These are phyloP conservation scores for Claviceps sp. DNA, from an alignment of 2,329 filamentous ascomycete species.

Conservation along the genomic window DNA sequence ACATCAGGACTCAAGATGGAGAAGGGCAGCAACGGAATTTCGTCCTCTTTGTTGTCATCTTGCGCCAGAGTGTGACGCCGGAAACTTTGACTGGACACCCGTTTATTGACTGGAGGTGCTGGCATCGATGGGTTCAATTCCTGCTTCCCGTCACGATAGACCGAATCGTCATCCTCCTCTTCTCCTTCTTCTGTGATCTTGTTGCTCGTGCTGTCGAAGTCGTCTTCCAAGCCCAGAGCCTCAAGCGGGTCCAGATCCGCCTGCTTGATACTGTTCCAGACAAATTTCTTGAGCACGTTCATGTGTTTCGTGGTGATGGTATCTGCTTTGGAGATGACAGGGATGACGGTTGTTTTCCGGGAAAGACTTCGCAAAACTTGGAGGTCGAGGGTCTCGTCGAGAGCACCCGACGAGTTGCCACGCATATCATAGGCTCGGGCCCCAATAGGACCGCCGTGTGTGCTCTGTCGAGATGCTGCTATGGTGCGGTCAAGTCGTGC, in stretches of 20 bases:
- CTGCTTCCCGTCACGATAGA: constrained; percentile 7
- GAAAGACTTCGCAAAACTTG: constrained; percentile 80
- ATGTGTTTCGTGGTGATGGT: constrained; percentile 94
- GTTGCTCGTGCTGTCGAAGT: constrained; percentile 46
- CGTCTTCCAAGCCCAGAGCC: constrained; percentile 68
- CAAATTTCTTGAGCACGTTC: constrained; percentile 77
- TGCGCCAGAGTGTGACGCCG: constrained; percentile 30
- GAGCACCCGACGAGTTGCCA: constrained; percentile 44
- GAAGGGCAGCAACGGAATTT: constrained; percentile 65
- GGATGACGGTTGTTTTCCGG: constrained; percentile 89
- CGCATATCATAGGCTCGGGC: constrained; percentile 25
- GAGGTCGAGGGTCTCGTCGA: constrained; percentile 82
- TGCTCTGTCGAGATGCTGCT: constrained; percentile 44
- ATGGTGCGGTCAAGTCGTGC: constrained; percentile 74
- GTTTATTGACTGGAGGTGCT: constrained; percentile 28
- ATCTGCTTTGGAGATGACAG: constrained; percentile 91
- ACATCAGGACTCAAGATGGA: constrained; percentile 90
- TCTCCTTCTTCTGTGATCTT: constrained; percentile 41
- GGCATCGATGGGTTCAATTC: constrained; percentile 18
- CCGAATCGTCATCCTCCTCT: constrained; percentile 27
- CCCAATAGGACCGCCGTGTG: constrained; percentile 39
- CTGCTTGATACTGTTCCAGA: constrained; percentile 77
- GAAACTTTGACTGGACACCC: constrained; percentile 32
- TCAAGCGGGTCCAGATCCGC: constrained; percentile 81
- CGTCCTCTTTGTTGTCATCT: constrained; percentile 34